Base-by-base conservation (phyloP, 495 filamentous ascomycete species). In the Aspergillus carlsbadensis region DNA sequence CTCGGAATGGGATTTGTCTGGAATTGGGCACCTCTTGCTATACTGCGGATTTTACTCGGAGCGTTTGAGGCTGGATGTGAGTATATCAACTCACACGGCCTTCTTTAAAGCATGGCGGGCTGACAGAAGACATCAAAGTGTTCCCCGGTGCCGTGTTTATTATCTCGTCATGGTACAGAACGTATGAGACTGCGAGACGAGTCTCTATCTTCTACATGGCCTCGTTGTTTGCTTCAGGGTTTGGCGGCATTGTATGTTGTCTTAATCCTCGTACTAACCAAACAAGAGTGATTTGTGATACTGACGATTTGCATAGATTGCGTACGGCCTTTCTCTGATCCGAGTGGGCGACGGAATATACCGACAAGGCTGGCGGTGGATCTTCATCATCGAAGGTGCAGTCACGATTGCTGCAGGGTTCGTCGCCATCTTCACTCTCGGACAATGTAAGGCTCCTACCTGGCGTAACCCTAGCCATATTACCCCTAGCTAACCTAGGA, bases 321-420 rank as follows among this genome's bases (percentile, higher is more conserved):
- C 42, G 2, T 45, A 45, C 18, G 42, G 18, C 8, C 42, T 45
- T 13, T 45, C 42, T 1, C 13, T 45, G 18, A 45, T 45, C 22
- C 42, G 42, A 11, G 42, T 24, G 1, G 42, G 42, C 6, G 42
- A 45, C 14, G 42, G 20, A 14, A 45, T 45, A 15, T 45, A 45
- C 13, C 42, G 42, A 45, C 18, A 45, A 24, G 42, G 42, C 20
- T 45, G 42, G 42, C 42, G 42, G 5, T 45, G 42, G 42, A 45
- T 24, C 42, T 45, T 22, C 17, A 45, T 45, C 1, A 45, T 45
- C 17, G 42, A 45, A 6, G 42, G 42, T 14, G 17, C 42, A 45
- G 11, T 45, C 18, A 45, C 42, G 2, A 14, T 45, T 4, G 42
- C 20, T 24, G 18, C 18, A 7, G 42, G 42, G 11, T 24, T 45